Evolutionary conservation across 129 eudicot genomes (phyloP).

Genomic region (Centaurea solstitialis): DNA sequence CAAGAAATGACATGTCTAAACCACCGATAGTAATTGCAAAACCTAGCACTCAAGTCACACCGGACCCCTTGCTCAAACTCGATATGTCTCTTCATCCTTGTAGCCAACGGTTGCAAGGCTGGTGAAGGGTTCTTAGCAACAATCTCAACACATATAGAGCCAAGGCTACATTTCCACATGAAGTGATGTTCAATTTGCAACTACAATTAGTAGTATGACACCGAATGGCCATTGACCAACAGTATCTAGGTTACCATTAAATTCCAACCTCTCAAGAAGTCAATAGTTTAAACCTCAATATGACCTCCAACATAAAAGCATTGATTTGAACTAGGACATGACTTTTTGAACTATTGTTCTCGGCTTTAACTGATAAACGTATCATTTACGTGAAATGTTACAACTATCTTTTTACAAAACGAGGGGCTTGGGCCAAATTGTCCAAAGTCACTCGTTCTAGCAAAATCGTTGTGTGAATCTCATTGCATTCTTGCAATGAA

Average conservation of each 20-base stretch:
- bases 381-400: neutral
- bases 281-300: neutral
- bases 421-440: neutral
- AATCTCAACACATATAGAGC: neutral
- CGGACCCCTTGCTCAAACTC: neutral
- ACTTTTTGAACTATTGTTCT: neutral
- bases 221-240: neutral
- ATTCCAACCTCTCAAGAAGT: neutral
- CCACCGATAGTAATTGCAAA: neutral
- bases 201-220: neutral
- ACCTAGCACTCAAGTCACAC: neutral
- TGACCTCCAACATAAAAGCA: neutral
- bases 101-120: neutral
- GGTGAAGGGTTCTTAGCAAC: neutral
- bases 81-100: neutral
- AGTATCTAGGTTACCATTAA: neutral
- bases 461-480: neutral
- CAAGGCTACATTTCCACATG: neutral
- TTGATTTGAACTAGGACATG: neutral
- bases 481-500: slow-evolving; percentile 4
- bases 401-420: neutral
- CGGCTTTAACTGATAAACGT: neutral
- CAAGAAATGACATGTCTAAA: neutral
- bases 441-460: neutral
- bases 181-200: neutral